phyloP scores from a whole-genome alignment of 2,329 filamentous ascomycete species.

The Xylariaceae sp. region DNA sequence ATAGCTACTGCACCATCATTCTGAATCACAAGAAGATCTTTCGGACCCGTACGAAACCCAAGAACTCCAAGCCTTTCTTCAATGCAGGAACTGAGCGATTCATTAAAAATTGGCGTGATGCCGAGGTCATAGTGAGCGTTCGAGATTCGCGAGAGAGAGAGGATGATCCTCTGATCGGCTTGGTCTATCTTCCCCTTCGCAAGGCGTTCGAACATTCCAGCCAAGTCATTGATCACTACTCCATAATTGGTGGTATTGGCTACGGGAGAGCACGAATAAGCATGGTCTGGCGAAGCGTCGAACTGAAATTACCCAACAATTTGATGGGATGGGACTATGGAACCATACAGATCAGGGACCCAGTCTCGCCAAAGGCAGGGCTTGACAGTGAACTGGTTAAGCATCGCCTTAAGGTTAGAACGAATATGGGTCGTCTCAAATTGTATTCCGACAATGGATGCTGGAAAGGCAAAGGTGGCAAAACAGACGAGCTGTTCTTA shows the following conservation, averaged over 20 bases:
- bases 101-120: slow-evolving; percentile 63
- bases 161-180: slow-evolving; percentile 66
- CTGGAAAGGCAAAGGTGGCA: slow-evolving; percentile 51
- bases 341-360: slow-evolving; percentile 61
- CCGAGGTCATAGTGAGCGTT: slow-evolving; percentile 66
- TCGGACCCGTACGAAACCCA: slow-evolving; percentile 72
- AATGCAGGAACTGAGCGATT: slow-evolving; percentile 74
- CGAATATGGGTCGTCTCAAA: slow-evolving; percentile 56
- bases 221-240: slow-evolving; percentile 65
- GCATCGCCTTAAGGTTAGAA: slow-evolving; percentile 58
- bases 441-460: slow-evolving; percentile 49
- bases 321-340: slow-evolving; percentile 70
- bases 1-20: slow-evolving; percentile 70
- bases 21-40: slow-evolving; percentile 70
- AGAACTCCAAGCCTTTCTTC: slow-evolving; percentile 76
- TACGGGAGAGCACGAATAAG: slow-evolving; percentile 68
- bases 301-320: slow-evolving; percentile 57
- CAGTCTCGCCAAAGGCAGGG: slow-evolving; percentile 44
- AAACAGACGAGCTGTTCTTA: slow-evolving; percentile 45
- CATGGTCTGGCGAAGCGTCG: slow-evolving; percentile 69
- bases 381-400: slow-evolving; percentile 47
- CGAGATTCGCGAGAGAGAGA: slow-evolving; percentile 67
- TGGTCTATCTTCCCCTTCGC: slow-evolving; percentile 64
- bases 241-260: slow-evolving; percentile 69
- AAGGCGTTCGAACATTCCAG: slow-evolving; percentile 61